phyloP scores from a whole-genome alignment of 1,284 basidiomycete genomes.

The Ustilago trichophora region DNA sequence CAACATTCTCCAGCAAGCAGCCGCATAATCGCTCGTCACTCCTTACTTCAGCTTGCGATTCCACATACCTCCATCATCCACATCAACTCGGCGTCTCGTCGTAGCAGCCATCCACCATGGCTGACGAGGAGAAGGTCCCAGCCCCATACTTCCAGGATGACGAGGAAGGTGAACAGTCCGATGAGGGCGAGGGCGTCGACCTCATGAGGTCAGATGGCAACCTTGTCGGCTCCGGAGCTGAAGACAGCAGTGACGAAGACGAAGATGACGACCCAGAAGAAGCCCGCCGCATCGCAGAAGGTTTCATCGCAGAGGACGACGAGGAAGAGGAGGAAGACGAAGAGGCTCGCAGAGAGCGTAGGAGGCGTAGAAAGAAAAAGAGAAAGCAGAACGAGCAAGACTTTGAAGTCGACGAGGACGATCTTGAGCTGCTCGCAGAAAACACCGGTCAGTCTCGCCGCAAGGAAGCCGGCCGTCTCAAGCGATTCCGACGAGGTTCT shows the following conservation, averaged over 20 bases:
- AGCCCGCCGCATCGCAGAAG: slow-evolving; percentile 61
- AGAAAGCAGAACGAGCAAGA: slow-evolving; percentile 69
- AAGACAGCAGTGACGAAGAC: slow-evolving; percentile 61
- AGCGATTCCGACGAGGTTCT: slow-evolving; percentile 68
- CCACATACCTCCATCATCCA: too few relatives aligned
- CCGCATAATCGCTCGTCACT: not conserved
- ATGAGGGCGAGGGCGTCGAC: slow-evolving; percentile 60
- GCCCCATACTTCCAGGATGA: slow-evolving; percentile 48
- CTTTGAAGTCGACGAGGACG: slow-evolving; percentile 88
- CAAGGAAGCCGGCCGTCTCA: slow-evolving; percentile 50
- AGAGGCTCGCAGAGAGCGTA: slow-evolving; percentile 75
- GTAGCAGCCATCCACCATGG: slow-evolving; percentile 14
- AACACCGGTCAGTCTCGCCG: slow-evolving; percentile 78
- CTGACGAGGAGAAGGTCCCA: slow-evolving; percentile 40
- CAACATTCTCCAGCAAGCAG: not conserved
- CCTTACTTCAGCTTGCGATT: too few relatives aligned
- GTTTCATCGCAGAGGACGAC: slow-evolving; percentile 66
- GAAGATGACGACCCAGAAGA: slow-evolving; percentile 66
- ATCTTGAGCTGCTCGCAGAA: slow-evolving; percentile 91
- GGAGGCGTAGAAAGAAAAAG: slow-evolving; percentile 51
- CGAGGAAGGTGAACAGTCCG: slow-evolving; percentile 44
- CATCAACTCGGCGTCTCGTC: not conserved
- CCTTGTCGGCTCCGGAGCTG: slow-evolving; percentile 55
- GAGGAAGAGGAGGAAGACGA: slow-evolving; percentile 67
- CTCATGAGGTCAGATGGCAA: slow-evolving; percentile 61